Conservation (phyloP, 345 rosid species). For the Pistacia integerrima region DNA sequence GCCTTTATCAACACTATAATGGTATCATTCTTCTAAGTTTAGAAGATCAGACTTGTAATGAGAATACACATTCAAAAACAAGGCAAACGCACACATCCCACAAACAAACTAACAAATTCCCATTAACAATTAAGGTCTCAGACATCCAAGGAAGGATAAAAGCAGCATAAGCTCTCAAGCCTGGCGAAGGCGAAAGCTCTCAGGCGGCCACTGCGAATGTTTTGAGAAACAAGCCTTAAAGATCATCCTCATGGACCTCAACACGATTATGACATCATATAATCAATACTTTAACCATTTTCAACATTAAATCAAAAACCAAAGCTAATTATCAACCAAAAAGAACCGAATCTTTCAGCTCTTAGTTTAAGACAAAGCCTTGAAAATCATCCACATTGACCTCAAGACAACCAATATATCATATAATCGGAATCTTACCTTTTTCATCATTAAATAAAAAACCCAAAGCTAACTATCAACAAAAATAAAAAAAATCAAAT, state of each 20-base stretch:
- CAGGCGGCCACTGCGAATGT: conserved; percentile 92
- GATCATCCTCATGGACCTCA: conserved; percentile 2
- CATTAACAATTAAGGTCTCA: conserved; percentile 19
- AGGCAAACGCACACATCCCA: neutral
- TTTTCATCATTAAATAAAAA: neutral
- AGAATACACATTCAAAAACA: neutral
- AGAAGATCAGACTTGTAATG: too few species aligned
- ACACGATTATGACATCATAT: neutral
- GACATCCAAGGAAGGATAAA: conserved; percentile 71
- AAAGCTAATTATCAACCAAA: too few species aligned
- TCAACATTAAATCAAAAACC: neutral
- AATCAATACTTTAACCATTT: neutral
- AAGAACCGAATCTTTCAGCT: too few species aligned
- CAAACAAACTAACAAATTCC: neutral
- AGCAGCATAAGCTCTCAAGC: conserved; percentile 65
- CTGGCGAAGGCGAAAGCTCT: conserved; percentile 73
- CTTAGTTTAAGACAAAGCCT: neutral
- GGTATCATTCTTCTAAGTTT: too few species aligned
- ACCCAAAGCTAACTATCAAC: neutral
- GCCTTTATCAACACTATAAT: too few species aligned
- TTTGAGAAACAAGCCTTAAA: conserved; percentile 23
- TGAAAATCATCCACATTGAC: neutral
- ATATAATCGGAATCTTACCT: neutral
- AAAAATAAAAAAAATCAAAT: too few species aligned
- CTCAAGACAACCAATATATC: neutral